These are phyloP conservation scores for Cylindrodendrum hubeiense DNA, from an alignment of 2,329 filamentous ascomycete genomes.

Conservation along the genomic window DNA sequence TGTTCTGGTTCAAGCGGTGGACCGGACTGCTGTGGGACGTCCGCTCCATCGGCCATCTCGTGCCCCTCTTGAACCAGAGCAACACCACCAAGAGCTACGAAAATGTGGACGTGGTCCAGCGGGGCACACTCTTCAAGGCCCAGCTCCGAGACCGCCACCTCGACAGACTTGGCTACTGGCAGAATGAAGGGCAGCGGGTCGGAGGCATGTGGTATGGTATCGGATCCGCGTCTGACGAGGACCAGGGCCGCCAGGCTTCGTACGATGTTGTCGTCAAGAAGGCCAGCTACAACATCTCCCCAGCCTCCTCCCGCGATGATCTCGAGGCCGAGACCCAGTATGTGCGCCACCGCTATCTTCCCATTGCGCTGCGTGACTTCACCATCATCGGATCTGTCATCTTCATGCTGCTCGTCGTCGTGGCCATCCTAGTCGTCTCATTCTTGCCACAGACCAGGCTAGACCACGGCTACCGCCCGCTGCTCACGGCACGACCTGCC, in stretches of 20 bases:
- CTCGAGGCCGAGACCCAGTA: constrained; percentile 43
- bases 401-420: constrained; percentile 70
- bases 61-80: constrained; percentile 82
- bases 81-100: constrained; percentile 82
- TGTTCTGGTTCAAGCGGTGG: constrained; percentile 73
- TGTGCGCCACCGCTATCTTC: constrained; percentile 72
- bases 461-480: constrained; percentile 77
- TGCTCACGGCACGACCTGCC: constrained; percentile 71
- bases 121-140: constrained; percentile 64
- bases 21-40: constrained; percentile 91
- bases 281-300: constrained; percentile 47
- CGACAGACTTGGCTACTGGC: constrained; percentile 90
- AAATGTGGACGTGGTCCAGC: constrained; percentile 70
- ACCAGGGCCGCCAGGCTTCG: constrained; percentile 37
- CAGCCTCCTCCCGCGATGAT: constrained; percentile 47
- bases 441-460: constrained; percentile 79
- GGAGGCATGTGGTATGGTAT: constrained; percentile 84
- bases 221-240: constrained; percentile 62
- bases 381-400: constrained; percentile 75
- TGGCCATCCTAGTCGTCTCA: constrained; percentile 81
- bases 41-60: constrained; percentile 82
- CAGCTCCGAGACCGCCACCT: constrained; percentile 68
- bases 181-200: constrained; percentile 70
- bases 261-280: constrained; percentile 44
- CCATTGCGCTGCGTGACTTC: constrained; percentile 79